Percentiles rank a stretch among this genome's conserved stretches.
These are phyloP conservation scores for Fomitopsis pulvina DNA, from an alignment of 768 basidiomycete species.

Conservation along the genomic window DNA sequence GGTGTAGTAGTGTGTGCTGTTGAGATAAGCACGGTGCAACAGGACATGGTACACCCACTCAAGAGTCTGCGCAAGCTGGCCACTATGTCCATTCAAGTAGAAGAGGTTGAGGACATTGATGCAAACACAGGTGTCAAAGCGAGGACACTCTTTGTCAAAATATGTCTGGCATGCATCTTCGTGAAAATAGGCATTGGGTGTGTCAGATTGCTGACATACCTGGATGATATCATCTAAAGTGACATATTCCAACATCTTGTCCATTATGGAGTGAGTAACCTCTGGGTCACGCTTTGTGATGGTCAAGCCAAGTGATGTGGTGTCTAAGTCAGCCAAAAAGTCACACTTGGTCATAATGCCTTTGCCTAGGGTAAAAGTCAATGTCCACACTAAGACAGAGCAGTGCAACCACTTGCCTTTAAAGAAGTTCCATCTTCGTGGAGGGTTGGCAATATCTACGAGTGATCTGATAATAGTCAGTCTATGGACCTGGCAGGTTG, in stretches of 20 bases:
- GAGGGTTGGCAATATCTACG: constrained; percentile 28
- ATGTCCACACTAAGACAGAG: constrained; percentile 1
- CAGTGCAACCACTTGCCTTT: constrained; percentile 24
- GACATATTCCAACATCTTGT: constrained; percentile 48
- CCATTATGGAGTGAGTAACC: constrained; percentile 38
- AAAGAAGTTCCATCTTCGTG: constrained; percentile 52
- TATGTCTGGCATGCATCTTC: constrained; percentile 33
- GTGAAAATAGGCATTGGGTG: not conserved
- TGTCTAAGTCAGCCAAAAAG: constrained; percentile 52
- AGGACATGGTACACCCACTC: constrained; percentile 46
- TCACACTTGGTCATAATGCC: constrained; percentile 20
- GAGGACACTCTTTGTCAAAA: constrained; percentile 43
- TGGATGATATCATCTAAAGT: constrained; percentile 41
- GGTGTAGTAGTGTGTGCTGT: constrained; percentile 50
- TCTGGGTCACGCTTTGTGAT: constrained; percentile 28
- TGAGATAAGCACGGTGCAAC: constrained; percentile 43
- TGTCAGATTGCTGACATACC: no score
- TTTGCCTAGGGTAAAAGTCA: constrained; percentile 37
- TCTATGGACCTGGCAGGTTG: constrained; percentile 27
- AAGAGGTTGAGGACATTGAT: constrained; percentile 45
- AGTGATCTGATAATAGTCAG: constrained; percentile 28
- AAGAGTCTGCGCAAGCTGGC: constrained; percentile 36
- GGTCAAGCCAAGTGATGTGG: constrained; percentile 47
- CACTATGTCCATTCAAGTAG: constrained; percentile 41
- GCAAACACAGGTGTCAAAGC: constrained; percentile 48